Evolutionary conservation across 352 stramenopile species (phyloP), one percentile per base, ranked within the genome.

Genomic region (Phytopythium sindhum): DNA sequence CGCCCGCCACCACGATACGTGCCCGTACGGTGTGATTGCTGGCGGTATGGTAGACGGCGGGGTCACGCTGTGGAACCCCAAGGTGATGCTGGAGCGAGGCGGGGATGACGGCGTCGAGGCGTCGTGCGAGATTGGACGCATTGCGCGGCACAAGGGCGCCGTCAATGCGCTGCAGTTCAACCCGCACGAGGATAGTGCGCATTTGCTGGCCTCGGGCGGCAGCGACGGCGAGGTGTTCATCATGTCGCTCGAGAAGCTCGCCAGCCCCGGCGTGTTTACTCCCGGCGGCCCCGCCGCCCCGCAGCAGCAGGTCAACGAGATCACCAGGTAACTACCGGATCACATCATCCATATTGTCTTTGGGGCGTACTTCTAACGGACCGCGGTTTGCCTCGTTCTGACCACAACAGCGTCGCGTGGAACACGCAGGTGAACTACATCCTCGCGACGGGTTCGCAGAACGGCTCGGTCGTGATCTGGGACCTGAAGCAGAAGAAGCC

Each of bases 351-450:
- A 19, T 4, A 28, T 28, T 28, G 44, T 9, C 6, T n/a, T 47
- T 47, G 14, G 15, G 21, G 17, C 17, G 4, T 8, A 10, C 17
- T 47, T 9, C 41, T 47, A 21, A 47, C 17, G 15, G 17, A 42
- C 35, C 10, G 35, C 15, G 37, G 37, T 12, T 42, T 17, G 37
- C 37, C 11, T 42, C 37, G 37, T 4, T 57, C 19, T 53, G 67
- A 12, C 17, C 42, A 4, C 29, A 0, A 37, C 21, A 93, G 86
- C 64, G 82, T 99, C 26, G 89, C 96, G 5, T 99, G 98, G 98
- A 99, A 99, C 75, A 97, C 96, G 26, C 90, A 98, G 70, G 97
- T 99, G 29, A 90, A 96, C 60, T 98, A 99, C 77, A 99, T 99
- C 72, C 66, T 99, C 19, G 97, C 96, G 23, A 98, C 94, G 17